Evolutionary conservation across 2,329 filamentous ascomycete genomes (phyloP), one percentile per base, ranked within the genome.

Genomic region (Phyllachora maydis): DNA sequence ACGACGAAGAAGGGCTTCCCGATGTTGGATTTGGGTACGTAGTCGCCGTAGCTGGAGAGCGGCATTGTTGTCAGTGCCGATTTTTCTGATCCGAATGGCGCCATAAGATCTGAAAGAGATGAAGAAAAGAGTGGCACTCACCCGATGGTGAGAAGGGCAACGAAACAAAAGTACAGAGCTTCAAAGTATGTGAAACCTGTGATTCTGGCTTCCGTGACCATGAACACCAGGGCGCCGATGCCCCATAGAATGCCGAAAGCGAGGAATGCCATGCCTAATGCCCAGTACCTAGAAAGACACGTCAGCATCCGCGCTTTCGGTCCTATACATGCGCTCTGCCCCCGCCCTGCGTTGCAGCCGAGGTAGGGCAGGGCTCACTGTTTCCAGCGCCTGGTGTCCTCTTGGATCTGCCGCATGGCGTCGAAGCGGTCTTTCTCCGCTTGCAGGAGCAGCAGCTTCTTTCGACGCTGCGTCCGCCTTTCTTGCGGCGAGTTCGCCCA

Each of bases 1-100:
- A 77, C 53, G 4, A 78, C 59, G 37, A 78, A 78, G 38, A 77
- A 73, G 0, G 67, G 65, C 22, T 71, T 60, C 4, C 68, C 69
- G 1, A 65, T 56, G 34, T 75, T 75, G 5, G 58, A 64, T 29
- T 59, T 58, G 0, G 72, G 71, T 6, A 59, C 55, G 11, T 72
- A 47, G 34, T 77, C 71, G 5, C 71, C 71, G 32, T 76, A 76
- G 3, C 32, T 34, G n/a, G 7, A 3, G 2, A 15, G n/a, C n/a
- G n/a, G n/a, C n/a, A n/a, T n/a, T n/a, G n/a, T n/a, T n/a, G n/a
- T n/a, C n/a, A n/a, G n/a, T n/a, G n/a, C n/a, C n/a, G n/a, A n/a
- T n/a, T n/a, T n/a, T n/a, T n/a, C n/a, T n/a, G n/a, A n/a, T n/a
- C n/a, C n/a, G n/a, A n/a, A n/a, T n/a, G n/a, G n/a, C n/a, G n/a